Base-by-base conservation (phyloP, 1,284 basidiomycete species). In the Cutaneotrichosporon dermatis region DNA sequence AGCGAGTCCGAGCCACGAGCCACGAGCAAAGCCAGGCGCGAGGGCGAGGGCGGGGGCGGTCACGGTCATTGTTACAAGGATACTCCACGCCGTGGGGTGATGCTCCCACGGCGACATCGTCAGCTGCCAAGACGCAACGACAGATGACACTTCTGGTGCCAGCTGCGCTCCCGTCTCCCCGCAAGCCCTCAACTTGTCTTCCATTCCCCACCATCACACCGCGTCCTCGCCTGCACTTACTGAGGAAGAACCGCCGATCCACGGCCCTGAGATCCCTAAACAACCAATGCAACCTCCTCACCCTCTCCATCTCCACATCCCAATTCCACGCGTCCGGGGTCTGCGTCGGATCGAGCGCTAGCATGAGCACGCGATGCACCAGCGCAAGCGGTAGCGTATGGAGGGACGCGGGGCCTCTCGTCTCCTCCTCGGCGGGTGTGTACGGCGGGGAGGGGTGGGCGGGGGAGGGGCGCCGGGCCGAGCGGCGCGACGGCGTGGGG, bases 181-280 rank as follows among this genome's bases (percentile, higher is more conserved):
- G n/a, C n/a, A n/a, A n/a, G n/a, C n/a, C n/a, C n/a, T n/a, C n/a
- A n/a, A n/a, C n/a, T n/a, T n/a, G n/a, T n/a, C n/a, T n/a, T n/a
- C n/a, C n/a, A n/a, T n/a, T n/a, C n/a, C n/a, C n/a, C n/a, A n/a
- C n/a, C n/a, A n/a, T n/a, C n/a, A n/a, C n/a, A n/a, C n/a, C n/a
- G n/a, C n/a, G n/a, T n/a, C n/a, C n/a, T n/a, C n/a, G n/a, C n/a
- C n/a, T n/a, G n/a, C 16, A 64, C 69, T 53, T 42, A 76, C 74
- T 67, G 1, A 71, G 61, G 64, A 66, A 74, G 62, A 75, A 75
- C 1, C 71, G 60, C 51, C 72, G 36, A 55, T 70, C 64, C 1
- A 76, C 73, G 3, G 67, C 64, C 39, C 72, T 51, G 6, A 73
- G 25, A 0, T 64, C 68, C 9, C 61, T 41, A 51, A 72, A 74